Base-by-base conservation (phyloP, 129 eudicot species). In the Arctium lappa region DNA sequence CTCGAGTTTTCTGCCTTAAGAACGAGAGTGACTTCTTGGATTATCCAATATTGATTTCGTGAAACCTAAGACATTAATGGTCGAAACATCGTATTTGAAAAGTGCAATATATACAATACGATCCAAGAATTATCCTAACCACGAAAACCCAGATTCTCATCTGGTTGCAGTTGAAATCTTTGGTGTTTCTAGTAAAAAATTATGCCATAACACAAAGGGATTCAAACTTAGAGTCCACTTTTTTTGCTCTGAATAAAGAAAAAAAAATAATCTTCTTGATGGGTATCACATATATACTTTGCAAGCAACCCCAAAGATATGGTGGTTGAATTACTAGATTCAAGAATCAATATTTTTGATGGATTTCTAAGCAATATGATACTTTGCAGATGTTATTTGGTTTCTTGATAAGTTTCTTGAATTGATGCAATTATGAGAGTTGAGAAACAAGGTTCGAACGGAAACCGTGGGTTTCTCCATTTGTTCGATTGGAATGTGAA, bases 401-500 rank as follows among this genome's bases (percentile, higher is more conserved):
- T 30, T 66, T 65, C 32, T 5, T 39, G 77, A 53, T 75, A 56
- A 42, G 29, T 56, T 80, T 36, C 18, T 69, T 34, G 72, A 34
- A 74, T 73, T 75, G 42, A 76, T 83, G 79, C 85, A 71, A 76
- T 44, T 70, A 93, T 95, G 98, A 95, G 90, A 75, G 86, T 82
- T 63, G 97, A 93, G 71, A 90, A 85, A 80, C 94, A 90, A 80
- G 86, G 85, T 40, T 88, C 93, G 22, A 92, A 92, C 71, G 91
- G 92, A 65, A 85, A 89, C n/a, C 91, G 97, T 73, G 92, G 92
- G 38, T 91, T 95, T 83, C 88, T 88, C 63, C 95, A 93, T 90
- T 87, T 93, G 66, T 90, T 93, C 74, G 98, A 93, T 80, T 95
- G 99, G 98, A 95, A 95, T 75, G 83, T 90, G 34, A 95, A 91